These are phyloP conservation scores for Colletotrichum shisoi DNA, from an alignment of 2,329 filamentous ascomycete species.

Conservation along the genomic window DNA sequence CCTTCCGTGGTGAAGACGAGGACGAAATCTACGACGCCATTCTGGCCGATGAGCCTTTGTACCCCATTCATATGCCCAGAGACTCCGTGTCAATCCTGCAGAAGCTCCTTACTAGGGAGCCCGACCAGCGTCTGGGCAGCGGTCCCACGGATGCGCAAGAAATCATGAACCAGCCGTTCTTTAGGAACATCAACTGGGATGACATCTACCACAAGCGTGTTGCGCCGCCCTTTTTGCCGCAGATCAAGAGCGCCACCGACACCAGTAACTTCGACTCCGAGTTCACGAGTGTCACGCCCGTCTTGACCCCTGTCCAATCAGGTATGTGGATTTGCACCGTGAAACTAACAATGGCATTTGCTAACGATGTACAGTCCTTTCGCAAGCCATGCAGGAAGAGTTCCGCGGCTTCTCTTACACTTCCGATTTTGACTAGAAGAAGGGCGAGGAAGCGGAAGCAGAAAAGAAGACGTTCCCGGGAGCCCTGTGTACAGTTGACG, in stretches of 20 bases:
- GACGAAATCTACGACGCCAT: constrained; percentile 99
- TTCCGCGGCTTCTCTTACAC: constrained; percentile 99
- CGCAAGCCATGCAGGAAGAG: constrained; percentile 98
- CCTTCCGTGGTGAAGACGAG: constrained; percentile 98
- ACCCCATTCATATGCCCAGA: constrained; percentile 97
- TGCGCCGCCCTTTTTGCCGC: constrained; percentile 85
- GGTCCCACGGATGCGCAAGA: constrained; percentile 97
- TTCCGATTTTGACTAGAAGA: constrained; percentile 77
- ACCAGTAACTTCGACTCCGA: constrained; percentile 99
- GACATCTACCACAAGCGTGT: constrained; percentile 97
- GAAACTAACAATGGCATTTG: neutral
- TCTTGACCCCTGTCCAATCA: constrained; percentile 95
- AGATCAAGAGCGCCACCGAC: constrained; percentile 90
- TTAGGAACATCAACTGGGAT: constrained; percentile 97
- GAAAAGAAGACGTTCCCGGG: constrained; percentile 2
- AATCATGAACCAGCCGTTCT: constrained; percentile 98
- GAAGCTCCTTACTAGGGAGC: constrained; percentile 94
- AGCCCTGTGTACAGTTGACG: constrained; percentile 9
- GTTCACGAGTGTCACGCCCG: constrained; percentile 97
- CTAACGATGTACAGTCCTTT: constrained; percentile 71
- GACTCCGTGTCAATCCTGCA: constrained; percentile 98
- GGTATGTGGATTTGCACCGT: constrained; percentile 66
- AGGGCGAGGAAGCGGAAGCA: neutral
- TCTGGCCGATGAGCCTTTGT: constrained; percentile 93
- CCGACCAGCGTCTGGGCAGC: constrained; percentile 88